These are phyloP conservation scores for Xylariaceae sp. DNA, from an alignment of 2,329 filamentous ascomycete species.

Conservation along the genomic window DNA sequence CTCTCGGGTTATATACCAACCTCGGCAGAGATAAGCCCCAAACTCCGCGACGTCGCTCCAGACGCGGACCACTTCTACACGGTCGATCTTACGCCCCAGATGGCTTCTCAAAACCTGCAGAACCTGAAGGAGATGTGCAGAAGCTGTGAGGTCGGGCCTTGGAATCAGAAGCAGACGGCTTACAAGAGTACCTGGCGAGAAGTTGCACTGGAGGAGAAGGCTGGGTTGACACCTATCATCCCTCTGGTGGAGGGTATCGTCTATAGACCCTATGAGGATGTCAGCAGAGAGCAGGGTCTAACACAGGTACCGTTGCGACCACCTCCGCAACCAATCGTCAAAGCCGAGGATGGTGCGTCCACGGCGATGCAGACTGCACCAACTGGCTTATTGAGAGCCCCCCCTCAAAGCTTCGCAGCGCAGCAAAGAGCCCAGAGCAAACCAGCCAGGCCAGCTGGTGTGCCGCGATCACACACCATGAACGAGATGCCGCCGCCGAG, in stretches of 20 bases:
- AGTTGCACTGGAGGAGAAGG: slow-evolving; percentile 60
- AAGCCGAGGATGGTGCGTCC: slow-evolving; percentile 28
- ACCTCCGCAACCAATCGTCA: slow-evolving; percentile 24
- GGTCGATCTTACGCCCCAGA: slow-evolving; percentile 35
- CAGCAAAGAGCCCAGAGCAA: slow-evolving; percentile 54
- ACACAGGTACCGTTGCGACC: slow-evolving; percentile 23
- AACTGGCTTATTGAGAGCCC: slow-evolving; percentile 41
- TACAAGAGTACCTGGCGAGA: slow-evolving; percentile 57
- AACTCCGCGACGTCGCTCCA: slow-evolving; percentile 50
- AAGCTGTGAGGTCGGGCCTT: slow-evolving; percentile 52
- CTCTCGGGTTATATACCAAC: slow-evolving; percentile 65
- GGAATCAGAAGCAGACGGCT: slow-evolving; percentile 36
- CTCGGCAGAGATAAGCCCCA: slow-evolving; percentile 49
- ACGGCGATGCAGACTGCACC: slow-evolving; percentile 26
- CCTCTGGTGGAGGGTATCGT: slow-evolving; percentile 55
- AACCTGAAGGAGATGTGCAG: slow-evolving; percentile 52
- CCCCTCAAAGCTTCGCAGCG: slow-evolving; percentile 58
- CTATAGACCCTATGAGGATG: slow-evolving; percentile 57
- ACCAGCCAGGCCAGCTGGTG: slow-evolving; percentile 25
- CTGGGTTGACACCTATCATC: slow-evolving; percentile 55
- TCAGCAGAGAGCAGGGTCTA: slow-evolving; percentile 45
- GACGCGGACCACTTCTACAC: slow-evolving; percentile 51
- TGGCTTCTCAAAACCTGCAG: slow-evolving; percentile 38
- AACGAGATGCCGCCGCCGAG: slow-evolving; percentile 24
- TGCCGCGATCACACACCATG: slow-evolving; percentile 24